Evolutionary conservation across 352 stramenopile species (phyloP).

Genomic region (Phytophthora sp.): DNA sequence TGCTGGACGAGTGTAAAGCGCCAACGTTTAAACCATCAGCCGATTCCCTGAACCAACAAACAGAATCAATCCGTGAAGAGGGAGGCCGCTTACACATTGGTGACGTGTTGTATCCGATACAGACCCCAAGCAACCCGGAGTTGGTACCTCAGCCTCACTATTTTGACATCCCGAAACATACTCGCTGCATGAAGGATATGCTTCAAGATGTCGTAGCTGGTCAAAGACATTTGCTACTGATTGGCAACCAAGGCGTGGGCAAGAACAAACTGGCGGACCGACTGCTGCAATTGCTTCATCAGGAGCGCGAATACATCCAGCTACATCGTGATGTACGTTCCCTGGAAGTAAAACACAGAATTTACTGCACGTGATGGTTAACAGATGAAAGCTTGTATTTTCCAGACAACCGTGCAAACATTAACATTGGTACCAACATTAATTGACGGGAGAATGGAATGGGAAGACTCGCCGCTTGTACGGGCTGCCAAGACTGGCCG

Average conservation of each 20-base stretch:
- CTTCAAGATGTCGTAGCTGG: constrained; percentile 85
- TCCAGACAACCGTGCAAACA: constrained; percentile 93
- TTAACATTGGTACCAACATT: constrained; percentile 92
- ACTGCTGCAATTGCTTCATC: constrained; percentile 89
- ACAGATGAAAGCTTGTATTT: neutral
- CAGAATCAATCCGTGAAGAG: constrained; percentile 53
- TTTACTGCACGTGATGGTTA: neutral
- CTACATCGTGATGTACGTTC: constrained; percentile 93
- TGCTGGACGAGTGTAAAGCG: constrained; percentile 57
- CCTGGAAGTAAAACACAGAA: neutral
- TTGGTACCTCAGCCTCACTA: constrained; percentile 90
- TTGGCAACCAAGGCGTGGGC: constrained; percentile 95
- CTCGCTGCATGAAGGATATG: constrained; percentile 86
- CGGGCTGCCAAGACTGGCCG: constrained; percentile 90
- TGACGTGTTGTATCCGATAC: constrained; percentile 63
- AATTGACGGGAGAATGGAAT: constrained; percentile 89
- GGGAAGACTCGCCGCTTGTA: constrained; percentile 95
- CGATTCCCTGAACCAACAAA: neutral
- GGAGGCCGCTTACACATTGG: constrained; percentile 61
- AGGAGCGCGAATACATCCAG: constrained; percentile 97
- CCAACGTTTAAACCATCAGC: constrained; percentile 16
- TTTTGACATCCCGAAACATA: constrained; percentile 92
- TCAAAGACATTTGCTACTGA: constrained; percentile 92
- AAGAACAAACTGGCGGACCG: constrained; percentile 96
- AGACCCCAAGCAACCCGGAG: constrained; percentile 59